Conservation (phyloP, 371 early-diverging fungal species). For the Phascolomyces articulosus region DNA sequence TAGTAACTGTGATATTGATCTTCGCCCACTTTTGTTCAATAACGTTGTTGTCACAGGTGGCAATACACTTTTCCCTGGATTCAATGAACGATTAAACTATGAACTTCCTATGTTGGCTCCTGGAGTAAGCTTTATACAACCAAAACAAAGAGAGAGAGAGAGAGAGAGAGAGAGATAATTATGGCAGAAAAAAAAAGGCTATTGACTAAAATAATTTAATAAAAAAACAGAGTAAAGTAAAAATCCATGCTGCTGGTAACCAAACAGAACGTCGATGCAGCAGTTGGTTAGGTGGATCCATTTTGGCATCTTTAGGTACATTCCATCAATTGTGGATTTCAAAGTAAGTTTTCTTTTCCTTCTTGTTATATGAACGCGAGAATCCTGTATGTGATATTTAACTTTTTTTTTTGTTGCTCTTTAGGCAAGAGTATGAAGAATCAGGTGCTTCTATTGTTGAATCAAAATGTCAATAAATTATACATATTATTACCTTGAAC, state of each 20-base stretch:
- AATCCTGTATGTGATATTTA: not conserved
- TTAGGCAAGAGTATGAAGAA: constrained; percentile 84
- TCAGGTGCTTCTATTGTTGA: constrained; percentile 83
- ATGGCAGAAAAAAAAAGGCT: not conserved
- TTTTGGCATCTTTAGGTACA: constrained; percentile 91
- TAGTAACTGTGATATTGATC: constrained; percentile 81
- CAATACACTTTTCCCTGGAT: constrained; percentile 84
- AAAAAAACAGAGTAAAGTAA: constrained; percentile 76
- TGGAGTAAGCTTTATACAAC: constrained; percentile 65
- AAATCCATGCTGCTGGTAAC: constrained; percentile 78
- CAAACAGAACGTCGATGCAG: constrained; percentile 86
- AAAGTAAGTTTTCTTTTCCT: constrained; percentile 9
- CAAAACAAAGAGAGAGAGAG: not conserved
- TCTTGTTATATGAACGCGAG: not conserved
- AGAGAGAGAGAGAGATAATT: not conserved
- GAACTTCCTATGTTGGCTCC: constrained; percentile 73
- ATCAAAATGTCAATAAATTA: constrained; percentile 75
- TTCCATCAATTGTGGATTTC: constrained; percentile 98
- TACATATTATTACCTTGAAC: not conserved
- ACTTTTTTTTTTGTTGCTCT: no score
- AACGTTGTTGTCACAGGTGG: constrained; percentile 93
- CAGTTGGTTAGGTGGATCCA: constrained; percentile 97
- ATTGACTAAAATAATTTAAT: not conserved
- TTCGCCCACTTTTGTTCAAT: constrained; percentile 78
- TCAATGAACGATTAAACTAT: constrained; percentile 82